These are phyloP conservation scores for Moesziomyces antarcticus DNA, from an alignment of 1,284 basidiomycete species.

Conservation along the genomic window DNA sequence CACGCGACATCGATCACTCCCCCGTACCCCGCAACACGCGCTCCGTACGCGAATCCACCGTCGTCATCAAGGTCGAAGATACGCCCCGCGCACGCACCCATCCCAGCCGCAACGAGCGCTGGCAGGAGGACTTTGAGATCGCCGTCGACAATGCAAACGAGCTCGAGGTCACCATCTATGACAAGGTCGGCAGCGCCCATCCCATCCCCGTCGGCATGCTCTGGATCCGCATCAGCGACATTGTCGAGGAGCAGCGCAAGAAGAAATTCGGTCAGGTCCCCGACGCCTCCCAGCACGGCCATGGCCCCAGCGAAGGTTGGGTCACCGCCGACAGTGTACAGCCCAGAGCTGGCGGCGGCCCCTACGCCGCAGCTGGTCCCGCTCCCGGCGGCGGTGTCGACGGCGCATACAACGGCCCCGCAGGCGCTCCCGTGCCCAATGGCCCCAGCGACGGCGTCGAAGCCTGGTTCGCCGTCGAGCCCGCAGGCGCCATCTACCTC, in stretches of 20 bases:
- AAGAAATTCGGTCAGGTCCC: slow-evolving; percentile 82
- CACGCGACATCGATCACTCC: slow-evolving; percentile 94
- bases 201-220: slow-evolving; percentile 92
- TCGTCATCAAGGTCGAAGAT: slow-evolving; percentile 96
- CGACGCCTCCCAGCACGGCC: slow-evolving; percentile 38
- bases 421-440: slow-evolving; percentile 52
- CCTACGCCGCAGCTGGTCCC: slow-evolving; percentile 4
- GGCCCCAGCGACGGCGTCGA: slow-evolving; percentile 80
- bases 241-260: slow-evolving; percentile 91
- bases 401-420: slow-evolving; percentile 50
- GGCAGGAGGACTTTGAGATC: slow-evolving; percentile 98
- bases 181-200: slow-evolving; percentile 81
- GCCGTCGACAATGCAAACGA: slow-evolving; percentile 98
- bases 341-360: slow-evolving; percentile 36
- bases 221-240: slow-evolving; percentile 94
- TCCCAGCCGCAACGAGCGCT: slow-evolving; percentile 90
- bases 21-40: slow-evolving; percentile 73
- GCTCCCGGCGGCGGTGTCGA: slow-evolving; percentile 24
- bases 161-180: slow-evolving; percentile 95
- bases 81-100: slow-evolving; percentile 91
- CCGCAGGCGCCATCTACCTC: slow-evolving; percentile 84
- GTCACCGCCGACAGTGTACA: slow-evolving; percentile 63
- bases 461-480: slow-evolving; percentile 97
- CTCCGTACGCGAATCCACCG: slow-evolving; percentile 78
- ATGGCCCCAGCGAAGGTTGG: slow-evolving; percentile 65